Conservation (phyloP, 1,139 yeast genomes). For the Candida sp. region DNA sequence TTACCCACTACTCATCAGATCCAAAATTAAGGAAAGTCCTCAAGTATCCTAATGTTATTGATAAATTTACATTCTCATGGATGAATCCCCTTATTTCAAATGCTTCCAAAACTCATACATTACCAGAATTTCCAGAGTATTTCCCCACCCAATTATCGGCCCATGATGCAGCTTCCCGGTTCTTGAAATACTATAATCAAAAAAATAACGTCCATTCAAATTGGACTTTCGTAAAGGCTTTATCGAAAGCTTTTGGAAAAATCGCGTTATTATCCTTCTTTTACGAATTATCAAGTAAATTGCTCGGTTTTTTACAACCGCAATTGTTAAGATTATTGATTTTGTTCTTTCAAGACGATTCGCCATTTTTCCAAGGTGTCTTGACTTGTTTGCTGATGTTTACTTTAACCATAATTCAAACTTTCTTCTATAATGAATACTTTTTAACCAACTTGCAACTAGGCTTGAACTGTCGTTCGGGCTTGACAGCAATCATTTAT, state of each 20-base stretch:
- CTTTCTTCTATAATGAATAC: conserved; percentile 49
- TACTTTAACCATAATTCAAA: conserved; percentile 39
- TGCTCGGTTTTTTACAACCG: conserved; percentile 52
- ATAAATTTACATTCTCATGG: conserved; percentile 56
- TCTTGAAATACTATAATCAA: conserved; percentile 22
- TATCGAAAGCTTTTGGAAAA: conserved; percentile 47
- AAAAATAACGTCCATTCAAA: conserved; percentile 10
- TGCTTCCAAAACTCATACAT: conserved; percentile 45
- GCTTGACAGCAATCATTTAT: conserved; percentile 45
- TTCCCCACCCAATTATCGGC: conserved; percentile 51
- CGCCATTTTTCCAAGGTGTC: conserved; percentile 50
- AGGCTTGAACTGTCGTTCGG: conserved; percentile 51
- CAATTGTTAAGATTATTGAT: conserved; percentile 49
- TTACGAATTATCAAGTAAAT: conserved; percentile 43
- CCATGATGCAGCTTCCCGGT: conserved; percentile 12
- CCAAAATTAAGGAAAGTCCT: conserved; percentile 11
- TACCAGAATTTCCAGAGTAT: conserved; percentile 48
- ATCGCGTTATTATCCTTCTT: conserved; percentile 38
- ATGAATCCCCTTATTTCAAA: conserved; percentile 53
- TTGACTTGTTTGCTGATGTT: conserved; percentile 52
- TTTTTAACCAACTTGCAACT: conserved; percentile 50
- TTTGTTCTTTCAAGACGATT: conserved; percentile 37
- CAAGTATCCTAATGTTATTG: conserved; percentile 45
- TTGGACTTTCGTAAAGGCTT: conserved; percentile 38
- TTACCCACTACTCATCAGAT: conserved; percentile 9